Conservation (phyloP, 208 protist genomes). For the Trypanosoma vivax region DNA sequence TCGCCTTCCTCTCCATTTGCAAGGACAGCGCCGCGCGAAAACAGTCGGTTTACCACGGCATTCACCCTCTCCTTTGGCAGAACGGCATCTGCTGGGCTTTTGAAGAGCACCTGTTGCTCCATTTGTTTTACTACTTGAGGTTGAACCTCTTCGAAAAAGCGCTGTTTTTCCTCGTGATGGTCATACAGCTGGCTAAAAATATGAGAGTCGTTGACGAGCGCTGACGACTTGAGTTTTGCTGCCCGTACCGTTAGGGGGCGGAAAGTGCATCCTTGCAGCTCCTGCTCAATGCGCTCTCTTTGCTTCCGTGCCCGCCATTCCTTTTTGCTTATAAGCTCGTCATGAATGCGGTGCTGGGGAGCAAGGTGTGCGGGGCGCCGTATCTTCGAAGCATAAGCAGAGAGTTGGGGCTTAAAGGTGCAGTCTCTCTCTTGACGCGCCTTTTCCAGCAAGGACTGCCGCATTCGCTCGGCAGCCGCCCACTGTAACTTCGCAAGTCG, state of each 20-base stretch:
- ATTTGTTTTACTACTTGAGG: conserved; percentile 52
- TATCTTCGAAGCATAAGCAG: conserved; percentile 53
- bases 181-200: conserved; percentile 62
- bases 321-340: conserved; percentile 56
- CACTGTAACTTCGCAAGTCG: conserved; percentile 80
- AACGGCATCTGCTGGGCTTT: conserved; percentile 1
- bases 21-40: conserved; percentile 28
- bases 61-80: conserved; percentile 26
- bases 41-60: conserved; percentile 61
- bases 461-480: conserved; percentile 59
- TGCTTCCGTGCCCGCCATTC: conserved; percentile 56
- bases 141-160: conserved; percentile 43
- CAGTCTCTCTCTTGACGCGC: conserved; percentile 61
- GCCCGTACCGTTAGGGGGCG: conserved; percentile 61
- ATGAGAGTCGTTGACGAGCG: conserved; percentile 13
- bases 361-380: conserved; percentile 47
- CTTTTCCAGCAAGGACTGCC: conserved; percentile 56
- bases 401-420: conserved; percentile 64
- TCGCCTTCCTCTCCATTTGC: too few relatives aligned
- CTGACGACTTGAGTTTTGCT: conserved; percentile 30
- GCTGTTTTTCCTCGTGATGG: conserved; percentile 41
- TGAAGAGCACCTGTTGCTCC: conserved; percentile 28
- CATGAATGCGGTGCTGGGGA: conserved; percentile 58
- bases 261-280: conserved; percentile 78
- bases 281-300: conserved; percentile 45